Evolutionary conservation across 257 asterid species (phyloP).

Genomic region (Gentiana dahurica): DNA sequence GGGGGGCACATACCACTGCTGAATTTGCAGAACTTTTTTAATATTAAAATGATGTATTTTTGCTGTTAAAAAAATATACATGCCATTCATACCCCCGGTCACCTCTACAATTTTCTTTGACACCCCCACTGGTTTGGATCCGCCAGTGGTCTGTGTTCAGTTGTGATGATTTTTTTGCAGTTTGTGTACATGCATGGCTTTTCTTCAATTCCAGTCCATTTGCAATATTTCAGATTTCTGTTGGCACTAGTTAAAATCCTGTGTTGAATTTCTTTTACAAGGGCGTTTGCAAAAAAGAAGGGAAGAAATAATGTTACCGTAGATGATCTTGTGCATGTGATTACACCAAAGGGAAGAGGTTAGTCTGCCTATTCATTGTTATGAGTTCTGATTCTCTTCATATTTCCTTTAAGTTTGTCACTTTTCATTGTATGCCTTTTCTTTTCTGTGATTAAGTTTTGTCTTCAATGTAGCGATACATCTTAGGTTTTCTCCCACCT

Average conservation of each 20-base stretch:
- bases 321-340: constrained; percentile 59
- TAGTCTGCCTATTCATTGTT: background rate
- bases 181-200: constrained; percentile 1
- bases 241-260: background rate
- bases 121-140: no score
- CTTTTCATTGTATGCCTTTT: constrained; percentile 1
- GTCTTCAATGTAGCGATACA: background rate
- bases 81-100: no score
- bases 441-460: background rate
- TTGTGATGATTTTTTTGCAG: no score
- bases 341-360: constrained; percentile 82
- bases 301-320: constrained; percentile 66
- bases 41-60: no score
- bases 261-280: constrained; percentile 20
- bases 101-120: no score
- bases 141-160: no score
- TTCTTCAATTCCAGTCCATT: background rate
- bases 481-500: no score
- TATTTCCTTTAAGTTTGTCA: background rate
- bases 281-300: constrained; percentile 58
- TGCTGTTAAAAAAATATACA: no score
- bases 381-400: background rate
- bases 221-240: background rate
- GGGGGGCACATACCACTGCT: no score
- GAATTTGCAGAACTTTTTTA: no score